Percentiles rank a stretch among this genome's conserved stretches.
Conservation (phyloP, 768 basidiomycete genomes). For the Mycena belliarum region DNA sequence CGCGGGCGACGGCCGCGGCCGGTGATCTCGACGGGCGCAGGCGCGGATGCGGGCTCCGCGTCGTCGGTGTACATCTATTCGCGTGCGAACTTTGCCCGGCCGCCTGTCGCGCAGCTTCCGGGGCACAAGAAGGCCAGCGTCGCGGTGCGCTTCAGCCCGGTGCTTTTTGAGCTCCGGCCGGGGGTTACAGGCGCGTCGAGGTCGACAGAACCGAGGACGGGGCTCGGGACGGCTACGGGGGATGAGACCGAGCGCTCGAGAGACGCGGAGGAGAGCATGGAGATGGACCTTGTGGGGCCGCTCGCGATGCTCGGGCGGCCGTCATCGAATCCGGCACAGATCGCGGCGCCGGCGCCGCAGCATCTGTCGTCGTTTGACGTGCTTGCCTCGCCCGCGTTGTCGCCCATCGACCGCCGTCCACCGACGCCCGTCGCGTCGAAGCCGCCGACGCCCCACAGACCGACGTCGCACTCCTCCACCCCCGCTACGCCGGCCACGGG, state of each 20-base stretch:
- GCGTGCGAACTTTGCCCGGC: slow-evolving; percentile 88
- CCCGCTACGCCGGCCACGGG: slow-evolving; percentile 36
- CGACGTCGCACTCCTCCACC: slow-evolving; percentile 17
- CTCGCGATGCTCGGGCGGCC: slow-evolving; percentile 25
- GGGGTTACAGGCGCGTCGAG: slow-evolving; percentile 39
- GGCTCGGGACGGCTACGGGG: slow-evolving; percentile 44
- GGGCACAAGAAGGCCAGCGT: slow-evolving; percentile 96
- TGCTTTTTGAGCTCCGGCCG: slow-evolving; percentile 86
- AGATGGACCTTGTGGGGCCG: slow-evolving; percentile 61
- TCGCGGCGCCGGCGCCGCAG: slow-evolving; percentile 53
- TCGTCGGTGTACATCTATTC: slow-evolving; percentile 92
- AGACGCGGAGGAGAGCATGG: slow-evolving; percentile 53
- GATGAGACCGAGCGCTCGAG: slow-evolving; percentile 59
- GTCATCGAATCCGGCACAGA: slow-evolving; percentile 30
- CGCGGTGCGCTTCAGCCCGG: slow-evolving; percentile 90
- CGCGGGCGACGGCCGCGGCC: slow-evolving; percentile 63
- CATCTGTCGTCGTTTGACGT: slow-evolving; percentile 31
- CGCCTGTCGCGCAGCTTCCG: slow-evolving; percentile 92
- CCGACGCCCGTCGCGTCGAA: slow-evolving; percentile 65
- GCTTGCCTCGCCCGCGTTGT: slow-evolving; percentile 55
- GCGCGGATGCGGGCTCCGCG: slow-evolving; percentile 25
- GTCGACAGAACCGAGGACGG: slow-evolving; percentile 20
- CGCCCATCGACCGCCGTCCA: slow-evolving; percentile 55
- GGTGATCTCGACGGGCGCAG: slow-evolving; percentile 35
- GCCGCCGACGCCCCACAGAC: slow-evolving; percentile 55